These are phyloP conservation scores for Scheffersomyces segobiensis DNA, from an alignment of 1,139 yeast genomes.

Conservation along the genomic window DNA sequence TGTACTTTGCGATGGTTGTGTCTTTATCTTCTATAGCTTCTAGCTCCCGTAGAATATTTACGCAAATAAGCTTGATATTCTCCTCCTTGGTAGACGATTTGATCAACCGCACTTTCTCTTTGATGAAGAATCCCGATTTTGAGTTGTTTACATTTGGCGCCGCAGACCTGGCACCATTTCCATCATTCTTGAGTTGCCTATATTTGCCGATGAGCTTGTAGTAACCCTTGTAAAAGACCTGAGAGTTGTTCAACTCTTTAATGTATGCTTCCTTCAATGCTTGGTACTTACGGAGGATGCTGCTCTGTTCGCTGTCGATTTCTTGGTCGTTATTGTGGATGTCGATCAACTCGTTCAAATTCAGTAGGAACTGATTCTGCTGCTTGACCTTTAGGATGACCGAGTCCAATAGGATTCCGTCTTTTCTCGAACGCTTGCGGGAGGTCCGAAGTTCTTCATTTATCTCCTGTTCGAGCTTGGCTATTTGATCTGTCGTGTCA, in stretches of 20 bases:
- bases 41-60: constrained; percentile 23
- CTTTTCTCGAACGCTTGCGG: neutral
- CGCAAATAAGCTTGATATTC: constrained; percentile 23
- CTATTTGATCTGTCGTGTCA: neutral
- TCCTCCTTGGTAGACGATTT: constrained; percentile 23
- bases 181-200: constrained; percentile 31
- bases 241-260: constrained; percentile 30
- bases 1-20: constrained; percentile 7
- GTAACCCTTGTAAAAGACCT: constrained; percentile 36
- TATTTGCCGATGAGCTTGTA: constrained; percentile 44
- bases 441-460: neutral
- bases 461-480: constrained; percentile 2
- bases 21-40: constrained; percentile 16
- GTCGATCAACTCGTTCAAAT: constrained; percentile 23
- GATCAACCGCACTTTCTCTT: constrained; percentile 25
- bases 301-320: constrained; percentile 13
- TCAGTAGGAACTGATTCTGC: constrained; percentile 23
- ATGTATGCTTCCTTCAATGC: constrained; percentile 34
- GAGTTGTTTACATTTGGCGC: neutral
- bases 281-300: constrained; percentile 23
- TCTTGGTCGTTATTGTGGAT: constrained; percentile 11
- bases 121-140: constrained; percentile 10
- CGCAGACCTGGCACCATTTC: neutral
- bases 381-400: constrained; percentile 14
- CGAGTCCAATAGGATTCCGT: constrained; percentile 4